Base-by-base conservation (phyloP, 495 filamentous ascomycete genomes). In the Tuber borchii region DNA sequence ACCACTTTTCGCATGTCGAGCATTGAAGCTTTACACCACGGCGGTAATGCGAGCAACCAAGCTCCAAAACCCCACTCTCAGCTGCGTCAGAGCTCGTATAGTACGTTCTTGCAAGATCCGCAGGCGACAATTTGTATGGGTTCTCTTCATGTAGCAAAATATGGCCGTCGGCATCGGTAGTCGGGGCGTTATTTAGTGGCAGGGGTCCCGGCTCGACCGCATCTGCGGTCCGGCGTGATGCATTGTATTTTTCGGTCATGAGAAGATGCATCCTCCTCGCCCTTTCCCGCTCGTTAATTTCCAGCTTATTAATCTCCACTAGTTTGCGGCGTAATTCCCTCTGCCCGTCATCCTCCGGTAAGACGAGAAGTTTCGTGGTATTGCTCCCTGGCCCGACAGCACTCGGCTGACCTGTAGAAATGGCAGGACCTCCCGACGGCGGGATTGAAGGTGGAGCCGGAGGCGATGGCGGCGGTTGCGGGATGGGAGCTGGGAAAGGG, bases 321-420 rank as follows among this genome's bases (percentile, higher is more conserved):
- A 99, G 95, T 83, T 90, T 90, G 76, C 86, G 88, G 74, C 95
- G 87, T 74, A 98, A 84, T 72, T 85, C 84, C 12, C 89, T 87
- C 92, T 97, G 97, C 44, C 95, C 95, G 87, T 99, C 95, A 83
- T 99, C 93, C 79, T 91, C 95, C 0, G 95, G 96, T 71, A 99
- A 85, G 34, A 86, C 82, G 10, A 73, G 70, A 76, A 77, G 75
- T 75, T 81, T 76, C 65, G 72, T 10, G 78, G 80, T 51, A 78
- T 76, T 73, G 77, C 71, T 48, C 56, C 69, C 71, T 46, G 65
- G 48, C 26, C 37, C 34, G 31, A 73, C 71, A 40, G 69, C 61
- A 71, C 75, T 78, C 34, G 76, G 61, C 56, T 69, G 79, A 40
- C 78, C 71, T 51, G 83, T 83, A 17, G 73, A 72, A 6, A 70